A percentile compares a stretch with the other conserved stretches of the same genome.
phyloP scores from a whole-genome alignment of 495 filamentous ascomycete species.

The Aspergillus ellipticus region DNA sequence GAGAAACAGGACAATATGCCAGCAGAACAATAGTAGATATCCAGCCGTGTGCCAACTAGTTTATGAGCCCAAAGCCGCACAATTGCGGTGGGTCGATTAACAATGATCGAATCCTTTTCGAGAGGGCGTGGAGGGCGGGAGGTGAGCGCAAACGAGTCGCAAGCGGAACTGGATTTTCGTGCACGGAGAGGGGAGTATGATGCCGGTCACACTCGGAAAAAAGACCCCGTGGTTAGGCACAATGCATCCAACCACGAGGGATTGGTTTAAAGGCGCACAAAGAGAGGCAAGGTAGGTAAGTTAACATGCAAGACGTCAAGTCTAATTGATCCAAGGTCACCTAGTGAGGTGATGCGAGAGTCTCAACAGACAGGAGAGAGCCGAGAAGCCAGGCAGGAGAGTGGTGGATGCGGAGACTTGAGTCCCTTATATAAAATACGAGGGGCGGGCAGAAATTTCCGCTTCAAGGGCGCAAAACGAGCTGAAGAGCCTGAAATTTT shows the following conservation, averaged over 20 bases:
- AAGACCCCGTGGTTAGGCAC: not conserved
- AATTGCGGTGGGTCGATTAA: not conserved
- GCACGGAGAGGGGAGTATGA: too few relatives aligned
- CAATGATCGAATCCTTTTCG: not conserved
- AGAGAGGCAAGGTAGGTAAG: not conserved
- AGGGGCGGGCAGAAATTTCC: slow-evolving; percentile 28
- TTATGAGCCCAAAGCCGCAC: not conserved
- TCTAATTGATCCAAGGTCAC: not conserved
- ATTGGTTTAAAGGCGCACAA: not conserved
- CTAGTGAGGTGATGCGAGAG: slow-evolving; percentile 12
- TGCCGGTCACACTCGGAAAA: not conserved
- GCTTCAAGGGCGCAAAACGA: slow-evolving; percentile 1
- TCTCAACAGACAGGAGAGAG: slow-evolving; percentile 3
- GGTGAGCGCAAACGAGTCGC: not conserved
- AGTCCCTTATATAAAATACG: slow-evolving; percentile 8
- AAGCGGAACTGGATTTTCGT: not conserved
- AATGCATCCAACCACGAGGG: not conserved
- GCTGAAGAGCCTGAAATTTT: not conserved
- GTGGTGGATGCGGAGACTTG: not conserved
- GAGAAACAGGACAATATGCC: not conserved
- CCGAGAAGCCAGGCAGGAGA: slow-evolving; percentile 5
- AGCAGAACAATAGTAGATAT: not conserved
- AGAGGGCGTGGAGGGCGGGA: not conserved
- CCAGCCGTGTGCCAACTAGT: not conserved
- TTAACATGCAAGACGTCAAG: not conserved